A percentile compares a stretch with the other conserved stretches of the same genome.
These are phyloP conservation scores for Aspergillus brunneoviolaceus DNA, from an alignment of 2,329 filamentous ascomycete genomes.

Conservation along the genomic window DNA sequence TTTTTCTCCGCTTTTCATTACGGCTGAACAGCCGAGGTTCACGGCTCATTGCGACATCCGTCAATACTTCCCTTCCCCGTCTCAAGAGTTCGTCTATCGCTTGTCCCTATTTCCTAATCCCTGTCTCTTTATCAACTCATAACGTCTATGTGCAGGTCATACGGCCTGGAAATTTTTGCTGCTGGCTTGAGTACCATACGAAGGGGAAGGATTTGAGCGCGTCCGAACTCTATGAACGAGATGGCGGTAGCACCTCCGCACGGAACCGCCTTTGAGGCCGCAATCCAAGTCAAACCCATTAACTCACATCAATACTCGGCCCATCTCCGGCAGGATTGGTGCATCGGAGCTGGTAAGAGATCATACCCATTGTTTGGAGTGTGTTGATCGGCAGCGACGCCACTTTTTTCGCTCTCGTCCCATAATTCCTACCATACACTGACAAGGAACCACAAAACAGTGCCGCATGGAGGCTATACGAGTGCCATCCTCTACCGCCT, in stretches of 20 bases:
- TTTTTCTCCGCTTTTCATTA: no score
- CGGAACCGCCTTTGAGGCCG: slow-evolving; percentile 38
- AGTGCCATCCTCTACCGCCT: slow-evolving; percentile 62
- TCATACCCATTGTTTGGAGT: not conserved
- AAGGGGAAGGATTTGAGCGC: not conserved
- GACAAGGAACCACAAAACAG: slow-evolving; percentile 40
- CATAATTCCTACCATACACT: slow-evolving; percentile 1
- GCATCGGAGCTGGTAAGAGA: slow-evolving; percentile 60
- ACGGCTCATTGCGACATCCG: no score
- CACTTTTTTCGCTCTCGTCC: not conserved
- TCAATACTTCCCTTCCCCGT: no score
- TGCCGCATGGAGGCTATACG: slow-evolving; percentile 71
- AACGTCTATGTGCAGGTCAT: not conserved
- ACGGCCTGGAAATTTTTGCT: not conserved
- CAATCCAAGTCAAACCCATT: slow-evolving; percentile 37
- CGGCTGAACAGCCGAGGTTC: no score
- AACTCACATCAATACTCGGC: slow-evolving; percentile 59
- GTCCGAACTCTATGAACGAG: not conserved
- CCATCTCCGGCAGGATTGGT: slow-evolving; percentile 59
- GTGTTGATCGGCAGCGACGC: not conserved
- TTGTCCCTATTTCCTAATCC: not conserved
- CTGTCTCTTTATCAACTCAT: no score
- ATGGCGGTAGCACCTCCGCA: slow-evolving; percentile 16
- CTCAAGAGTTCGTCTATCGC: not conserved
- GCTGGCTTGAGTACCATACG: not conserved